phyloP scores from a whole-genome alignment of 257 asterid species.

The Leonotis leonurus region DNA sequence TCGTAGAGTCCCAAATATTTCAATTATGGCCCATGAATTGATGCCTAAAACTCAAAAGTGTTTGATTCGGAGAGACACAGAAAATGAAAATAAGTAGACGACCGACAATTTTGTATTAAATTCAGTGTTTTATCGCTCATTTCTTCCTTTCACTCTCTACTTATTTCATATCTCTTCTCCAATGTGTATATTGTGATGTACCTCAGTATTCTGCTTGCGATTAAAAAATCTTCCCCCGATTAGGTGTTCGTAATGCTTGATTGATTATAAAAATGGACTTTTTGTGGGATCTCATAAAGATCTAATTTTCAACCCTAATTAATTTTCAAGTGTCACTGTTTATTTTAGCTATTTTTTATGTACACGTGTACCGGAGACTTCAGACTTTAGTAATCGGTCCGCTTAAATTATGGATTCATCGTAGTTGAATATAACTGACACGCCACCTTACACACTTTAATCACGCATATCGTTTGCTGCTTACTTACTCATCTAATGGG shows the following conservation, averaged over 20 bases:
- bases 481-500: constrained; percentile 4
- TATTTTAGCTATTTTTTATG: neutral
- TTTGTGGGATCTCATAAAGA: constrained; percentile 25
- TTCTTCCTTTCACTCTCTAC: neutral
- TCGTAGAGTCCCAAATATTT: neutral
- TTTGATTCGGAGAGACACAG: neutral
- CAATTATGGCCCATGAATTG: neutral
- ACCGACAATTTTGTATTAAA: neutral
- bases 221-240: neutral
- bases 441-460: neutral
- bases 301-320: constrained; percentile 12
- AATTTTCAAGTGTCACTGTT: constrained; percentile 9
- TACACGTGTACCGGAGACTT: constrained; percentile 22
- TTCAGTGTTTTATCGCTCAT: neutral
- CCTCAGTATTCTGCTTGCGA: neutral
- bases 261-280: constrained; percentile 17
- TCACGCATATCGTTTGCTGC: neutral
- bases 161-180: neutral
- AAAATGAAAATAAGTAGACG: neutral
- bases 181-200: neutral
- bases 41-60: neutral
- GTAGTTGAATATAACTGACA: constrained; percentile 18
- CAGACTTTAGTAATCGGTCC: constrained; percentile 13
- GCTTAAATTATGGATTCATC: neutral
- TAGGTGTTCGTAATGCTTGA: constrained; percentile 15